Evolutionary conservation across 1,284 basidiomycete genomes (phyloP), one percentile per base, ranked within the genome.

Genomic region (Ustilago lituana): DNA sequence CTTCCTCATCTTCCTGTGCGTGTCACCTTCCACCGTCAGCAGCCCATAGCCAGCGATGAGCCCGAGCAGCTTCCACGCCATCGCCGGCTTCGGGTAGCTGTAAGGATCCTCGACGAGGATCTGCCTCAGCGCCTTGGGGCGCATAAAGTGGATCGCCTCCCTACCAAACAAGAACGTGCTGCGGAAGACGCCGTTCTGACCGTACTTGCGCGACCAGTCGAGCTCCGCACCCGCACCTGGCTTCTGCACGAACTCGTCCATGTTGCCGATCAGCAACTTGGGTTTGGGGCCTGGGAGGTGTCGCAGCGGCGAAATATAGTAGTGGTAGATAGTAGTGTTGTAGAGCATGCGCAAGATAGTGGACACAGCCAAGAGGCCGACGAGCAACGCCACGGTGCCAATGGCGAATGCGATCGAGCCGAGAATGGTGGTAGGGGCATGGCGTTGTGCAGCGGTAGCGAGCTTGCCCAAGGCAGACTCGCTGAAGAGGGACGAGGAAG

Each of bases 11-110:
- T 67, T 67, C 29, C 57, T 55, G 46, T 77, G 75, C 26, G 62
- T 69, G 12, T 67, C 60, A 15, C 72, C 73, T 46, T 77, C 75
- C 1, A 70, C 55, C 8, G 70, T 73, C 14, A 77, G 29, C 5
- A 77, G 55, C n/a, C 75, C 75, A 27, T 76, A 66, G 0, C 75
- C 75, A 3, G 73, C 70, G 22, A 70, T 64, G 15, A 71, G 50
- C 8, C 62, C 65, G 15, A 72, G 47, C 17, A 73, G 46, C 41
- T 69, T 72, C 60, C 63, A 58, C 3, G 63, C 54, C 19, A 58
- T 53, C 12, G 56, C 22, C 1, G 70, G 73, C 32, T 76, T 73
- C 24, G 70, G 73, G 26, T 68, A 67, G 47, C 24, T 47, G 46
- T 74, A 70, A 0, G 72, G 67, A 32, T 74, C 63, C 27, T 67